Evolutionary conservation across 768 basidiomycete species (phyloP), one percentile per base, ranked within the genome.

Genomic region (Podaxis sp.): DNA sequence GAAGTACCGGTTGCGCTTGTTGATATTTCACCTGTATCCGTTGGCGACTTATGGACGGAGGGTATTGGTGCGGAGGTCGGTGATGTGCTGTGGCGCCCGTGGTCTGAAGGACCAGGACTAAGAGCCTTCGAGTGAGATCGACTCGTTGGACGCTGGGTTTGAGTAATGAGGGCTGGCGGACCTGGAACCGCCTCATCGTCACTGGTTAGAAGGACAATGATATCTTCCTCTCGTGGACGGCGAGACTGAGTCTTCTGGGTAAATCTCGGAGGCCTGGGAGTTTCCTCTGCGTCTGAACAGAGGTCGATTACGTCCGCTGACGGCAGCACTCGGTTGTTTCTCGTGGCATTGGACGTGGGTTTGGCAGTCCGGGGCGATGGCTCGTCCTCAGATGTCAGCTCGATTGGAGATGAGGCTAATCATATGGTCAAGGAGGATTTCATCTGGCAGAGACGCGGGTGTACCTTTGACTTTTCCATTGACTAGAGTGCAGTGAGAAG

Each of bases 211-310:
- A 69, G 65, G 7, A 66, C 62, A 20, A 69, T 59, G 24, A 58
- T 41, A 22, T 65, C 64, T n/a, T 58, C 60, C 24, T 60, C 49
- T 7, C 26, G 40, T 22, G 33, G 44, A n/a, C 41, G 24, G 11
- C 52, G 33, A 33, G 48, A 20, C 28, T 60, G 13, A 15, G 30
- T 13, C 38, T 54, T 53, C 24, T 38, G 52, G 61, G 60, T 56
- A 17, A 28, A 51, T 24, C 22, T 52, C 24, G 48, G 55, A 10
- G 30, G 30, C 28, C 40, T 46, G n/a, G 48, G 36, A 17, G 38
- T 40, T 12, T 17, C 28, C n/a, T 67, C 63, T 13, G 63, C 57
- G 37, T 70, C 71, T 8, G 71, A 70, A 56, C 71, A 72, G 26
- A 72, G 59, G 57, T 72, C 64, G 33, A 72, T 72, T 7, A 72